phyloP scores from a whole-genome alignment of 1,284 basidiomycete genomes.

The Schizophyllum amplum region DNA sequence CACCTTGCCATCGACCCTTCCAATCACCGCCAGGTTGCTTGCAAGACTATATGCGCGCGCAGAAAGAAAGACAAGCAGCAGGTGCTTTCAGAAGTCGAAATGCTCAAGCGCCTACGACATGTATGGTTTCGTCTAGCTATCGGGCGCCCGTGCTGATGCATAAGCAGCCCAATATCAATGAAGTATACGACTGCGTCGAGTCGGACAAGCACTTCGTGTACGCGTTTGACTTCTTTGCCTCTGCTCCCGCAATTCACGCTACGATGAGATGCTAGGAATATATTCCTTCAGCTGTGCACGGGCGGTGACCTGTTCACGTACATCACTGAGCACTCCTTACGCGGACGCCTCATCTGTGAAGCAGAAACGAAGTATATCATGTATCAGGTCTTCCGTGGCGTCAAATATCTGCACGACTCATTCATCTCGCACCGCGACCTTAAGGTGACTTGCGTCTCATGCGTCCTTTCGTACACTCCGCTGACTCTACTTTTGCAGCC shows the following conservation, averaged over 20 bases:
- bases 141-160: background rate
- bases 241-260: background rate
- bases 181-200: slow-evolving; percentile 57
- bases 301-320: slow-evolving; percentile 77
- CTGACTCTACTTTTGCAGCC: background rate
- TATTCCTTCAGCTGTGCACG: slow-evolving; percentile 73
- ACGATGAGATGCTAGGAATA: slow-evolving; percentile 47
- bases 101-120: slow-evolving; percentile 63
- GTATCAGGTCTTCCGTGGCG: slow-evolving; percentile 68
- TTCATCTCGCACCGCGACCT: slow-evolving; percentile 78
- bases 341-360: slow-evolving; percentile 47
- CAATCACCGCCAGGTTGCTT: slow-evolving; percentile 68
- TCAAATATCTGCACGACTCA: slow-evolving; percentile 68
- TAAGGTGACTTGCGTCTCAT: slow-evolving; percentile 38
- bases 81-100: slow-evolving; percentile 69
- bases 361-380: slow-evolving; percentile 79
- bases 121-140: slow-evolving; percentile 30
- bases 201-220: slow-evolving; percentile 56
- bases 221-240: slow-evolving; percentile 9
- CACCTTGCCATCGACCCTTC: slow-evolving; percentile 62
- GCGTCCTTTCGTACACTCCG: background rate
- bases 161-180: slow-evolving; percentile 71
- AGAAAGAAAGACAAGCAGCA: slow-evolving; percentile 47
- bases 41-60: slow-evolving; percentile 68
- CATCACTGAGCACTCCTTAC: slow-evolving; percentile 51